Conservation (phyloP, 495 filamentous ascomycete genomes). For the Xeromyces bisporus region DNA sequence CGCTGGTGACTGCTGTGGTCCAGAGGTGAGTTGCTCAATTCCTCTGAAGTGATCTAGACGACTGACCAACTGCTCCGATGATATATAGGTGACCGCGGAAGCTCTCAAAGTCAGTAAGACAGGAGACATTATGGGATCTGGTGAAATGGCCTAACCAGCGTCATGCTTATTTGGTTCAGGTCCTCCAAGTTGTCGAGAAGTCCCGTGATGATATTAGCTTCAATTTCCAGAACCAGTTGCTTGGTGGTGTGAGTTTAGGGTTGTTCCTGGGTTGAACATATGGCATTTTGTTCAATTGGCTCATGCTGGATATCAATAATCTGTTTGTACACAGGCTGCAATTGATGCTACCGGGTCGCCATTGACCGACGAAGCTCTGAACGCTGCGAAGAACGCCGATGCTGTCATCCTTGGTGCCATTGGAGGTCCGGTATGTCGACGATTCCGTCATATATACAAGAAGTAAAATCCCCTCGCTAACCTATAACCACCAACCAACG, state of each 20-base stretch:
- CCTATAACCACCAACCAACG: too few species aligned
- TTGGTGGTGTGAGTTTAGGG: conserved; percentile 65
- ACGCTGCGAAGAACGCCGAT: conserved; percentile 75
- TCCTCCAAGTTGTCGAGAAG: conserved; percentile 58
- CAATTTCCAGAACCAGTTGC: conserved; percentile 79
- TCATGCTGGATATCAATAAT: too few species aligned
- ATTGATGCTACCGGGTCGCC: conserved; percentile 69
- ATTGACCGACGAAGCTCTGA: conserved; percentile 70
- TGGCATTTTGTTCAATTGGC: too few species aligned
- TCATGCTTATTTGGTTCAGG: conserved; percentile 8
- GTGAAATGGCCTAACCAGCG: conserved; percentile 3
- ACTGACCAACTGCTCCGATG: too few species aligned
- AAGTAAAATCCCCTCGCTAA: too few species aligned
- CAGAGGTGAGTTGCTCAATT: conserved; percentile 47
- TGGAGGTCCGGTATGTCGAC: conserved; percentile 57
- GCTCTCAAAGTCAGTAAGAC: conserved; percentile 56
- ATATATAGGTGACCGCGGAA: conserved; percentile 48
- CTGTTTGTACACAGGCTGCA: conserved; percentile 55
- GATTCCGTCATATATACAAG: too few species aligned
- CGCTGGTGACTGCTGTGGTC: conserved; percentile 84
- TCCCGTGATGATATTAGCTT: conserved; percentile 52
- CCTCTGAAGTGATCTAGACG: conserved; percentile 1
- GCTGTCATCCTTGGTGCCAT: conserved; percentile 90
- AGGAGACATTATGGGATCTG: too few species aligned
- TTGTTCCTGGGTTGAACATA: too few species aligned